Conservation (phyloP, 1,284 basidiomycete genomes). For the Tilletia indica region DNA sequence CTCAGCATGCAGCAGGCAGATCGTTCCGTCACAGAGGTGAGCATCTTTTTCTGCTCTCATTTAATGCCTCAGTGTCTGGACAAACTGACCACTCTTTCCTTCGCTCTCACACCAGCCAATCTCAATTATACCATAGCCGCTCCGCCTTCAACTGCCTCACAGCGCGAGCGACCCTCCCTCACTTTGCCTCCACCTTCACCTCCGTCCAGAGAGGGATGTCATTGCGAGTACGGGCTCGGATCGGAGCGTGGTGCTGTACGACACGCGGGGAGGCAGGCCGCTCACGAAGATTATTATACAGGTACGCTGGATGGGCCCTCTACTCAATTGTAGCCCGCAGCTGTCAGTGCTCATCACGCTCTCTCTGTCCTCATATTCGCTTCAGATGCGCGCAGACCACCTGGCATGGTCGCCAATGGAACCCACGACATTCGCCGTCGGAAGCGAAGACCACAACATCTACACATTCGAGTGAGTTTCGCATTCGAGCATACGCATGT, state of each 20-base stretch:
- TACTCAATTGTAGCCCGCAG: too few relatives aligned
- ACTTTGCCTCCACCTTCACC: constrained; percentile 92
- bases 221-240: constrained; percentile 91
- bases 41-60: neutral
- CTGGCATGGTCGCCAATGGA: constrained; percentile 94
- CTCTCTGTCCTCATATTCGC: neutral
- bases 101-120: constrained; percentile 31
- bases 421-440: constrained; percentile 84
- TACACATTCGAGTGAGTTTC: constrained; percentile 86
- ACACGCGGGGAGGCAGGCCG: constrained; percentile 91
- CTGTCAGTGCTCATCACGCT: too few relatives aligned
- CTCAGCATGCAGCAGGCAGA: constrained; percentile 43
- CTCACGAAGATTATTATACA: constrained; percentile 87
- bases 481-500: too few relatives aligned
- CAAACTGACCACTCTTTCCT: neutral
- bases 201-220: constrained; percentile 86
- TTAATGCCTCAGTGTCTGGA: neutral
- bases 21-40: constrained; percentile 36
- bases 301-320: too few relatives aligned
- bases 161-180: constrained; percentile 79
- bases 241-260: constrained; percentile 91
- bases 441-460: constrained; percentile 95
- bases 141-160: constrained; percentile 73
- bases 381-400: constrained; percentile 66
- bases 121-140: constrained; percentile 47